phyloP scores from a whole-genome alignment of 1,139 yeast species.

The Pichia sp. region DNA sequence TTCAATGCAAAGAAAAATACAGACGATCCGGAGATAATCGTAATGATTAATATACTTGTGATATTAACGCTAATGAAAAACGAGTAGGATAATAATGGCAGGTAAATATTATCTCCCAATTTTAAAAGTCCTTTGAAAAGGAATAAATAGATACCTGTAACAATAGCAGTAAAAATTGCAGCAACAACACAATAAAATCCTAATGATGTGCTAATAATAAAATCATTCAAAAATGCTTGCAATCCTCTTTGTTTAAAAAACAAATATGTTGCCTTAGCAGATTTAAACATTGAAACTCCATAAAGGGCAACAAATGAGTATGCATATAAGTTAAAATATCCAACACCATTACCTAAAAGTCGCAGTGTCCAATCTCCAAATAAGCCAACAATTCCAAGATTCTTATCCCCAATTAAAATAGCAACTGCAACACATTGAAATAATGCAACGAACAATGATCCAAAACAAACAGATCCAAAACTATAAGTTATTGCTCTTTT shows the following conservation, averaged over 20 bases:
- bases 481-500: constrained; percentile 80
- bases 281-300: constrained; percentile 67
- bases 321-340: constrained; percentile 85
- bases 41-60: constrained; percentile 63
- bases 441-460: constrained; percentile 74
- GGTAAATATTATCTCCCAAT: constrained; percentile 69
- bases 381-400: constrained; percentile 46
- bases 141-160: constrained; percentile 60
- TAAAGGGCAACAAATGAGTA: constrained; percentile 82
- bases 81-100: constrained; percentile 66
- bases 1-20: constrained; percentile 86
- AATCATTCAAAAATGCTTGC: constrained; percentile 55
- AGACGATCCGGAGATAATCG: constrained; percentile 75
- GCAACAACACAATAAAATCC: constrained; percentile 66
- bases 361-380: constrained; percentile 35
- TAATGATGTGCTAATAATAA: constrained; percentile 70
- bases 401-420: constrained; percentile 15
- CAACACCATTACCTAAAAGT: constrained; percentile 32
- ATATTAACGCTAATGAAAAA: constrained; percentile 60
- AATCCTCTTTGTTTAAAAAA: constrained; percentile 73
- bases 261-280: constrained; percentile 76
- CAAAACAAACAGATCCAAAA: constrained; percentile 86
- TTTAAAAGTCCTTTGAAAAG: constrained; percentile 24
- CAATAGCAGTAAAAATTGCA: constrained; percentile 61
- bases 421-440: constrained; percentile 44